Evolutionary conservation across 768 basidiomycete species (phyloP).

Genomic region (Crucibulum laeve): DNA sequence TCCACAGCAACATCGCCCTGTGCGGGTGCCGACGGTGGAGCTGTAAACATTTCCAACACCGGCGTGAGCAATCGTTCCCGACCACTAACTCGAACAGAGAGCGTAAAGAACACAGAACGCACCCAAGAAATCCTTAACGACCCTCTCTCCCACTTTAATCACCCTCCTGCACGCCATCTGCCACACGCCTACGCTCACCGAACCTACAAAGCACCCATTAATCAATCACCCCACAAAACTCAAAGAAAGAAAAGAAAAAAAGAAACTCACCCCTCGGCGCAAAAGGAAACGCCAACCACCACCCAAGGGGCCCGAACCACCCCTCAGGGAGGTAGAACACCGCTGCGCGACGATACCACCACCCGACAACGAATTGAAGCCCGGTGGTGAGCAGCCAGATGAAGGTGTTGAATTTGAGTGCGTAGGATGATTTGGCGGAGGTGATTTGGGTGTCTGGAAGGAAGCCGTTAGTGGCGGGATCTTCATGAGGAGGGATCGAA

Average conservation of each 20-base stretch:
- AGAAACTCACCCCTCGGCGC: slow-evolving; percentile 73
- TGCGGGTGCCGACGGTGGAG: no score
- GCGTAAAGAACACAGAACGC: not conserved
- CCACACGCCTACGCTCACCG: slow-evolving; percentile 92
- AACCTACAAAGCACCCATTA: slow-evolving; percentile 44
- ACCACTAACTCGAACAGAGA: not conserved
- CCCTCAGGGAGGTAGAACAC: slow-evolving; percentile 91
- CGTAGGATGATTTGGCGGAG: slow-evolving; percentile 56
- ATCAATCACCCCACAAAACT: not conserved
- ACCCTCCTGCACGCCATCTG: slow-evolving; percentile 90
- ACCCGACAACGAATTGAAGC: slow-evolving; percentile 76
- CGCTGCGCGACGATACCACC: slow-evolving; percentile 87
- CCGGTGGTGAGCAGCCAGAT: slow-evolving; percentile 90
- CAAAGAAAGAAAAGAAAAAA: not conserved
- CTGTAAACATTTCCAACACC: no score
- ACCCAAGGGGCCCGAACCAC: slow-evolving; percentile 86
- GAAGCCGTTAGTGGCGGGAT: not conserved
- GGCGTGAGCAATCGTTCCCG: no score
- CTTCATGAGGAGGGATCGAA: no score
- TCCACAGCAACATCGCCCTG: no score
- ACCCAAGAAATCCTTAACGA: slow-evolving; percentile 62
- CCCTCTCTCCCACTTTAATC: slow-evolving; percentile 70
- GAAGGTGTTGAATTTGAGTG: slow-evolving; percentile 63
- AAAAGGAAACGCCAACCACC: slow-evolving; percentile 89
- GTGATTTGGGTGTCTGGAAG: slow-evolving; percentile 62